Base-by-base conservation (phyloP, 768 basidiomycete species). In the Sporobolomyces roseus region DNA sequence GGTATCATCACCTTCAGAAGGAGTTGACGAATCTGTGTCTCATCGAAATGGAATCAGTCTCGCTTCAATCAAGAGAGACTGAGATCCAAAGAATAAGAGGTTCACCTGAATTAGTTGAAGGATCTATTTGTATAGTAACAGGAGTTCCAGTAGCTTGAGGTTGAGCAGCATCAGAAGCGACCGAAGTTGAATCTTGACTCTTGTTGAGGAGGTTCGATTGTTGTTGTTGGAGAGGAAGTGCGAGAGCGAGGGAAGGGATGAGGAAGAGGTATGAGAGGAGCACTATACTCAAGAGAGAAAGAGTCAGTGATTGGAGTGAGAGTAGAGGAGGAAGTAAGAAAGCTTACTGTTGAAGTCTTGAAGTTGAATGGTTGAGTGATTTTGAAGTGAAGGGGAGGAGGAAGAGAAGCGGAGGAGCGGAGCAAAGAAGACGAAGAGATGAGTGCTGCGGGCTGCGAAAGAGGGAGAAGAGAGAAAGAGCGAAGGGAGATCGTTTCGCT, bases 201-300 rank as follows among this genome's bases (percentile, higher is more conserved):
- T 56, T 56, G 16, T 13, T n/a, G 53, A 54, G 25, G 51, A 14
- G n/a, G 38, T 41, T 41, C 38, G 21, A 9, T 5, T 25, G 54
- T 14, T 33, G 30, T 41, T 33, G 27, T 14, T 19, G 52, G 23
- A 54, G 52, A 54, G 52, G 52, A 16, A 54, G n/a, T 23, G 54
- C 54, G 54, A 41, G 36, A 14, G 54, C 36, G 54, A 56, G 54
- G 7, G 54, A 38, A 25, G 54, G 54, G 54, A 56, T 10, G 36
- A 56, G n/a, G 54, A 56, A 19, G 33, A 54, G 52, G 21, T 29
- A 33, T 8, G 52, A 54, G 52, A 54, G 16, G 52, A 8, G 52
- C 10, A 41, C 38, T 9, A 17, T 17, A 52, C 13, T 7, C 7
- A 21, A 33, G 32, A 8, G 7, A 12, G 50, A 8, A 21, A 29